These are phyloP conservation scores for Coemansia sp. DNA, from an alignment of 192 early-diverging fungal species.

Conservation along the genomic window DNA sequence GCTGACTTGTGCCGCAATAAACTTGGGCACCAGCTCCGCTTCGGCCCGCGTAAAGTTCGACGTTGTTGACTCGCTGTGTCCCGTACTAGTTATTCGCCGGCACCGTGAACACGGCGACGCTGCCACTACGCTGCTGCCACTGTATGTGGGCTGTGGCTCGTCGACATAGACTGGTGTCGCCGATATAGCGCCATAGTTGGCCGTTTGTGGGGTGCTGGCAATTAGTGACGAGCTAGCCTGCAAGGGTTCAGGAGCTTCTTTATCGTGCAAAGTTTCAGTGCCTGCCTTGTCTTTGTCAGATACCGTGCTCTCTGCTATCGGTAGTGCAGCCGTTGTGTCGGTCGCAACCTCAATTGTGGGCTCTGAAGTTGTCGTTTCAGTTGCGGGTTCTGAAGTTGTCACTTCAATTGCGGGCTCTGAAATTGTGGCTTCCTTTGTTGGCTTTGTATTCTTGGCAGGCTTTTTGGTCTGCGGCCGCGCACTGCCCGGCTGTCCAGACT, in stretches of 20 bases:
- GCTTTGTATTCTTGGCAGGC: not conserved
- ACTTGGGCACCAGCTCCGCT: slow-evolving; percentile 45
- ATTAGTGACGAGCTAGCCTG: not conserved
- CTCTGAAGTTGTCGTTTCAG: no score
- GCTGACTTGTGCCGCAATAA: slow-evolving; percentile 44
- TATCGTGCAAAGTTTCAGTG: no score
- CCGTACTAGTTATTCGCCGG: slow-evolving; percentile 12
- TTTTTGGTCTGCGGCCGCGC: not conserved
- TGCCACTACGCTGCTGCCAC: not conserved
- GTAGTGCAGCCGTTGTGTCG: no score
- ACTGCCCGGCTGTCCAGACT: not conserved
- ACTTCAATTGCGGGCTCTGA: not conserved
- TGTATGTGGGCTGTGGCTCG: not conserved
- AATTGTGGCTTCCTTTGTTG: not conserved
- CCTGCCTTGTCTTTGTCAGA: no score
- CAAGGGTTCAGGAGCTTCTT: no score
- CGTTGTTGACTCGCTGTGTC: slow-evolving; percentile 14
- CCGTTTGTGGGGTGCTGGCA: not conserved
- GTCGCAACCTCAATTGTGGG: not conserved
- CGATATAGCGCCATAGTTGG: slow-evolving; percentile 22
- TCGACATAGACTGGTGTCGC: not conserved
- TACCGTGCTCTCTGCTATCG: no score
- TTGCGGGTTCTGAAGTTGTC: not conserved
- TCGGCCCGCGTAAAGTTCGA: slow-evolving; percentile 44
- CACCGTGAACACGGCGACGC: slow-evolving; percentile 21